These are phyloP conservation scores for Phylloporus scabripes DNA, from an alignment of 768 basidiomycete genomes.

Conservation along the genomic window DNA sequence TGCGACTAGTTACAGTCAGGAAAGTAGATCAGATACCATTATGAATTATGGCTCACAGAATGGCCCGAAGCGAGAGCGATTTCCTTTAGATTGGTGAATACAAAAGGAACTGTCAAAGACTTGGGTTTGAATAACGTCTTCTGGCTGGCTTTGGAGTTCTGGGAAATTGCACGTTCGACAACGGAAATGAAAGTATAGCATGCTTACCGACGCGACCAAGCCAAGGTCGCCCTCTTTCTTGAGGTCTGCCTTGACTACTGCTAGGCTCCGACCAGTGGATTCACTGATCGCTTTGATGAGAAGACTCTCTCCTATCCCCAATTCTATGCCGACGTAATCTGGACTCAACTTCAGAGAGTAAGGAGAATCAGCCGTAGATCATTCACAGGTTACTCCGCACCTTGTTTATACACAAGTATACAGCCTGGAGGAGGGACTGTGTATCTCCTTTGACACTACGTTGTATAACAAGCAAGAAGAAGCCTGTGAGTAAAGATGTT, in stretches of 20 bases:
- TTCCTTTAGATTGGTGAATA: constrained; percentile 86
- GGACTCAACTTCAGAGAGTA: constrained; percentile 65
- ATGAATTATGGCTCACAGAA: constrained; percentile 45
- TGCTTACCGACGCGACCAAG: constrained; percentile 84
- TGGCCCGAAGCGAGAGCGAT: constrained; percentile 85
- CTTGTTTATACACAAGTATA: constrained; percentile 96
- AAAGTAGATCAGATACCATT: neutral
- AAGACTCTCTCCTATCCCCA: constrained; percentile 93
- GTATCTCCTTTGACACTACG: constrained; percentile 71
- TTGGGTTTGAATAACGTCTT: constrained; percentile 94
- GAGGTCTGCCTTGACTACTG: constrained; percentile 83
- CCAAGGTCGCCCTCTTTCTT: constrained; percentile 96
- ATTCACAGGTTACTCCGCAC: constrained; percentile 39
- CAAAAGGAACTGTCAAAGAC: constrained; percentile 78
- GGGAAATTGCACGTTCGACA: constrained; percentile 1
- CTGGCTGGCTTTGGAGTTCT: constrained; percentile 93
- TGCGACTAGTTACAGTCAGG: constrained; percentile 58
- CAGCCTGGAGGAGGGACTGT: constrained; percentile 74
- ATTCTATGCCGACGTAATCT: constrained; percentile 91
- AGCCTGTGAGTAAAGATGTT: constrained; percentile 78
- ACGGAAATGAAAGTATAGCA: neutral
- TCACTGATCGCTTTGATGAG: constrained; percentile 94
- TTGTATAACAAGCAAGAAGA: constrained; percentile 85
- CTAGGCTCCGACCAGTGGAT: constrained; percentile 83
- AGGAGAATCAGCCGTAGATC: neutral